Percentiles rank a stretch among this genome's conserved stretches.
phyloP scores from a whole-genome alignment of 192 early-diverging fungal genomes.

The Umbelopsis sp. region DNA sequence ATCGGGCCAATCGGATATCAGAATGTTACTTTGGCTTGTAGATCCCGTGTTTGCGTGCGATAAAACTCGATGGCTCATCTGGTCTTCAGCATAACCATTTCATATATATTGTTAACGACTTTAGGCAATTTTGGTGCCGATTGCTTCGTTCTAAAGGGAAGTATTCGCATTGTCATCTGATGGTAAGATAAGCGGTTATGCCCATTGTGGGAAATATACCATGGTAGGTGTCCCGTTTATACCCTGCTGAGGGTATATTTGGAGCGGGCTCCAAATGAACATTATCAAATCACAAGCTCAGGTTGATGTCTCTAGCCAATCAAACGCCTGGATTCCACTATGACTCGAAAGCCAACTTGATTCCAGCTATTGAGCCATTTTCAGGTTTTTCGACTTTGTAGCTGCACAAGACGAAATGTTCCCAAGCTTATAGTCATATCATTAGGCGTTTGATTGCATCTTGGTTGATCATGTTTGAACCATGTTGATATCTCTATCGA shows the following conservation, averaged over 20 bases:
- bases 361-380: too few relatives aligned
- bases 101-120: background rate
- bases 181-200: slow-evolving; percentile 7
- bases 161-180: background rate
- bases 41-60: slow-evolving; percentile 8
- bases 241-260: slow-evolving; percentile 16
- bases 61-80: background rate
- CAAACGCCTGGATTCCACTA: background rate
- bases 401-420: too few relatives aligned
- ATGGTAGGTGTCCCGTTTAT: background rate
- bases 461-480: too few relatives aligned
- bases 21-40: background rate
- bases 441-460: too few relatives aligned
- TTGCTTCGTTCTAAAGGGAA: background rate
- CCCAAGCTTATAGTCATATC: too few relatives aligned
- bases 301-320: slow-evolving; percentile 2
- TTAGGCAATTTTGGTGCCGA: background rate
- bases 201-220: slow-evolving; percentile 21
- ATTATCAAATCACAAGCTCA: slow-evolving; percentile 8
- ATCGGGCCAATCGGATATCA: slow-evolving; percentile 23
- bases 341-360: background rate
- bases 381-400: too few relatives aligned
- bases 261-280: background rate
- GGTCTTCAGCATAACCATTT: slow-evolving; percentile 14
- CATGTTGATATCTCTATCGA: too few relatives aligned